A percentile compares a stretch with the other conserved stretches of the same genome.
Evolutionary conservation across 2,329 filamentous ascomycete species (phyloP).

Genomic region (Cytospora piceicola): DNA sequence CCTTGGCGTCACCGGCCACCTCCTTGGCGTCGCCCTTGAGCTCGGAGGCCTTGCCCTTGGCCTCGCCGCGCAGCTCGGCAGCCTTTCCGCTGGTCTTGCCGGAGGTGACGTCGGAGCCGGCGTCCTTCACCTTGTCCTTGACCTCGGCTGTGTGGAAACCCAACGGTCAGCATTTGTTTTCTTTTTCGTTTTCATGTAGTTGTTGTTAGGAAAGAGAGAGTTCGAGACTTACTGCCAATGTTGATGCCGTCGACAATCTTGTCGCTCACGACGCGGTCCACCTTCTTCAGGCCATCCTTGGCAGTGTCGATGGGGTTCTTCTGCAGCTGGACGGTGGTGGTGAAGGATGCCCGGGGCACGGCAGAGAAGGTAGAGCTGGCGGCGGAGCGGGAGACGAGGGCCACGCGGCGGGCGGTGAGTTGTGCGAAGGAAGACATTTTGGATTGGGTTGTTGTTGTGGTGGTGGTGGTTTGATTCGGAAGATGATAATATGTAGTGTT

Average conservation of each 20-base stretch:
- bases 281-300: conserved; percentile 63
- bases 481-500: conserved; percentile 10
- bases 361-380: conserved; percentile 40
- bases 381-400: conserved; percentile 44
- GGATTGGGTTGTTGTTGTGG: conserved; percentile 19
- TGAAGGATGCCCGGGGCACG: conserved; percentile 52
- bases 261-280: conserved; percentile 63
- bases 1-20: conserved; percentile 45
- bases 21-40: conserved; percentile 45
- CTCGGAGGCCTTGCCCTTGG: conserved; percentile 38
- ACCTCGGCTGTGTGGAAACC: conserved; percentile 42
- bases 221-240: conserved; percentile 52
- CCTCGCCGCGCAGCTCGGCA: conserved; percentile 39
- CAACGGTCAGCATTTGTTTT: conserved; percentile 19
- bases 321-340: conserved; percentile 47
- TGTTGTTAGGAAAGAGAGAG: background rate
- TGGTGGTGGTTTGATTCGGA: conserved; percentile 2
- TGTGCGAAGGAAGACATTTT: conserved; percentile 60
- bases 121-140: conserved; percentile 54
- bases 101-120: conserved; percentile 41
- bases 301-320: conserved; percentile 58
- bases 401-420: conserved; percentile 49
- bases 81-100: conserved; percentile 44
- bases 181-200: conserved; percentile 21
- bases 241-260: conserved; percentile 67